Percentiles rank a stretch among this genome's conserved stretches.
These are phyloP conservation scores for Exophiala alcalophila DNA, from an alignment of 2,329 filamentous ascomycete genomes.

Conservation along the genomic window DNA sequence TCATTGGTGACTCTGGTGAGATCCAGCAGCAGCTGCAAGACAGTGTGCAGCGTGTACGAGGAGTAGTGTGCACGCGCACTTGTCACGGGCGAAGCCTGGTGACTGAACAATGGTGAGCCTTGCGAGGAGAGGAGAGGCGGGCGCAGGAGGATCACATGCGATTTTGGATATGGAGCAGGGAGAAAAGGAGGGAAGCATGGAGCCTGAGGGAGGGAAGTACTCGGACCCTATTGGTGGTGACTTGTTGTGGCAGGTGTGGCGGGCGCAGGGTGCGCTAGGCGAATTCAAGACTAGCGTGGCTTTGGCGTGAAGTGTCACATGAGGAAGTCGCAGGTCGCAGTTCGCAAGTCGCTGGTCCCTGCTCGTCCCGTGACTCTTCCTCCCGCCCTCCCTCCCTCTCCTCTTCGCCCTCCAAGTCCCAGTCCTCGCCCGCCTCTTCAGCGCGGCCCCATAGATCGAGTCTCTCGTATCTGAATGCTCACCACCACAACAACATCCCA, in stretches of 20 bases:
- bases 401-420: neutral
- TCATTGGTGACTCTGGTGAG: too few relatives aligned
- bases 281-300: neutral
- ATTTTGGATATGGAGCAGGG: neutral
- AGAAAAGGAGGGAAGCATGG: too few relatives aligned
- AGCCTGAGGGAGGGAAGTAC: too few relatives aligned
- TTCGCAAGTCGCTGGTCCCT: constrained; percentile 25
- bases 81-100: too few relatives aligned
- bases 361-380: constrained; percentile 43
- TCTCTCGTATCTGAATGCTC: constrained; percentile 2
- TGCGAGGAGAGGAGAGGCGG: neutral
- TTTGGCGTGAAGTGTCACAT: constrained; percentile 11
- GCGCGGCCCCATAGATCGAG: constrained; percentile 7
- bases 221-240: too few relatives aligned
- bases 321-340: constrained; percentile 8
- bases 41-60: too few relatives aligned
- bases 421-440: neutral
- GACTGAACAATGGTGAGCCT: too few relatives aligned
- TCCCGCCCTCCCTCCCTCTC: constrained; percentile 35
- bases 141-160: constrained; percentile 2
- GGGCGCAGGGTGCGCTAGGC: neutral
- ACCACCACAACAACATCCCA: constrained; percentile 10
- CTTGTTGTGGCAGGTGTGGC: constrained; percentile 5
- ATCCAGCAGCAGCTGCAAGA: too few relatives aligned
- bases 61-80: too few relatives aligned